These are phyloP conservation scores for Exobasidium rhododendri DNA, from an alignment of 1,284 basidiomycete genomes.

Conservation along the genomic window DNA sequence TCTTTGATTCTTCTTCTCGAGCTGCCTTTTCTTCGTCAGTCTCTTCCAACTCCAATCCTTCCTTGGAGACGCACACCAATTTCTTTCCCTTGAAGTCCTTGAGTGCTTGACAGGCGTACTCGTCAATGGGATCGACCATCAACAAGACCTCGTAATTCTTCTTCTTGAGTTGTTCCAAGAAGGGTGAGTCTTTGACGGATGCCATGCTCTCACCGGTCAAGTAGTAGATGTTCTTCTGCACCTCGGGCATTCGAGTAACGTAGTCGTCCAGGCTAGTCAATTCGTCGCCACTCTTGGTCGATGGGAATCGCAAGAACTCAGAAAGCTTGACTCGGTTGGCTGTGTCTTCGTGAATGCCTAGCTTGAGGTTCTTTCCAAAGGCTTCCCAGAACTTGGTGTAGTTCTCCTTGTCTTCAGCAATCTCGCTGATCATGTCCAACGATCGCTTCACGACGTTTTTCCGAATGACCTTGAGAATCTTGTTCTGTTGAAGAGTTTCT, in stretches of 20 bases:
- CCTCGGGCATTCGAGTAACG: constrained; percentile 98
- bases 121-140: constrained; percentile 74
- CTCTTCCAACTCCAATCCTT: constrained; percentile 98
- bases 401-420: constrained; percentile 99
- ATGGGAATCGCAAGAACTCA: constrained; percentile 98
- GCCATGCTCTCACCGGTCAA: constrained; percentile 96
- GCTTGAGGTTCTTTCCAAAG: constrained; percentile 64
- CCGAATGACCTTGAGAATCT: constrained; percentile 99
- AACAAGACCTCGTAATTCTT: constrained; percentile 98
- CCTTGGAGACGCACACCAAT: constrained; percentile 96
- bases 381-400: constrained; percentile 91
- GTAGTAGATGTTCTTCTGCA: constrained; percentile 95
- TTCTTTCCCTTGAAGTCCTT: constrained; percentile 99
- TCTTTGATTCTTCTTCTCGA: constrained; percentile 81
- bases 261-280: constrained; percentile 97
- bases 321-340: constrained; percentile 99
- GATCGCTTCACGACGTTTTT: constrained; percentile 88
- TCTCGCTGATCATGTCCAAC: constrained; percentile 90
- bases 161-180: constrained; percentile 99
- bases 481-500: constrained; percentile 99
- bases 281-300: constrained; percentile 92
- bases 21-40: constrained; percentile 93
- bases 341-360: constrained; percentile 98
- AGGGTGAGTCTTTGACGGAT: constrained; percentile 88
- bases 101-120: constrained; percentile 74